A percentile compares a stretch with the other conserved stretches of the same genome.
Conservation (phyloP, 176 grass and related monocot genomes). For the Hsuehochloa calcarea region DNA sequence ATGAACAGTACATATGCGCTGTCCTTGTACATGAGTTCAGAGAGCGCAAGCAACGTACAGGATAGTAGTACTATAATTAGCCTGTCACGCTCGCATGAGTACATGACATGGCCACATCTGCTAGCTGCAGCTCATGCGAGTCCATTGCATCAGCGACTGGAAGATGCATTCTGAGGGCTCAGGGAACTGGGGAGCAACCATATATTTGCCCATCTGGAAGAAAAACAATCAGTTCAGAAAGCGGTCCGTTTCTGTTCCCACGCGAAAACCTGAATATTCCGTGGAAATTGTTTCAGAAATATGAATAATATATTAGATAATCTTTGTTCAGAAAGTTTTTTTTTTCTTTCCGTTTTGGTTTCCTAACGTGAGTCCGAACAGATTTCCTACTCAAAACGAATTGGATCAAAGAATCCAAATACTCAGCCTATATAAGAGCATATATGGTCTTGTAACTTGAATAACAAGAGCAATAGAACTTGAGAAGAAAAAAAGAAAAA, state of each 20-base stretch:
- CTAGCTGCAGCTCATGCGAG: background rate
- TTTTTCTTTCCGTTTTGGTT: too few species aligned
- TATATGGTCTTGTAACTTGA: too few species aligned
- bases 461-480: too few species aligned
- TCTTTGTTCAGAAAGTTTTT: too few species aligned
- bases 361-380: too few species aligned
- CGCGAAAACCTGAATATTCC: background rate
- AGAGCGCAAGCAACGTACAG: slow-evolving; percentile 9
- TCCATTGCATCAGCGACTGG: background rate
- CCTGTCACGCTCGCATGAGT: background rate
- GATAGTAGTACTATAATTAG: background rate
- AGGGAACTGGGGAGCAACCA: slow-evolving; percentile 22
- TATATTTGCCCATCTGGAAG: background rate
- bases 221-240: background rate
- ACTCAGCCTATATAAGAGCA: too few species aligned
- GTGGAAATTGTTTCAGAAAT: background rate
- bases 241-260: background rate
- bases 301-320: too few species aligned
- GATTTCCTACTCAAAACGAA: too few species aligned
- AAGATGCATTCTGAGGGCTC: slow-evolving; percentile 22
- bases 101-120: background rate
- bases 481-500: too few species aligned
- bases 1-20: background rate
- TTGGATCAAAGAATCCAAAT: too few species aligned
- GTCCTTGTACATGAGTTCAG: slow-evolving; percentile 29